phyloP scores from a whole-genome alignment of 805 yeast species.

The Yamadazyma sp. region DNA sequence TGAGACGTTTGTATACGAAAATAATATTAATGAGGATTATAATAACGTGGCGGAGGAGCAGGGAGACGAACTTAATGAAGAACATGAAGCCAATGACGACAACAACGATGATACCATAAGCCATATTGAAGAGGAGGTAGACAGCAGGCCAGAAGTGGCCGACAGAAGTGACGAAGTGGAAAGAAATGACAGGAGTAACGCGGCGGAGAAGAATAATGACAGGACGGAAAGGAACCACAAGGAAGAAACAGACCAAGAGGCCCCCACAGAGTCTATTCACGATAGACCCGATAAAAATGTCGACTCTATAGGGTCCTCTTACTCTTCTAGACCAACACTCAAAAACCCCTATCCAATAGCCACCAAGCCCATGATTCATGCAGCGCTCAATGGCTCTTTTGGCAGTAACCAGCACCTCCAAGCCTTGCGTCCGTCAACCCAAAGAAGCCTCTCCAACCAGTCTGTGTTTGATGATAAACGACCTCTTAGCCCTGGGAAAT shows the following conservation, averaged over 20 bases:
- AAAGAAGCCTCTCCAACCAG: no score
- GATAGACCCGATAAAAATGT: no score
- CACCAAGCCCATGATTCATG: constrained; percentile 9
- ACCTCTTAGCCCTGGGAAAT: no score
- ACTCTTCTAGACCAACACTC: constrained; percentile 1
- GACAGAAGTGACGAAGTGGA: background rate
- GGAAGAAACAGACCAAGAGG: background rate
- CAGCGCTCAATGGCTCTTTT: constrained; percentile 10
- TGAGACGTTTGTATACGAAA: constrained; percentile 95
- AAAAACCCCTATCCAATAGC: constrained; percentile 6
- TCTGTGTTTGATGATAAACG: no score
- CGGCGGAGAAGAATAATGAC: background rate
- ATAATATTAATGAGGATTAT: constrained; percentile 21
- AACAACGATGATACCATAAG: constrained; percentile 4
- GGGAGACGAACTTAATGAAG: constrained; percentile 1
- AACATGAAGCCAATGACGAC: background rate
- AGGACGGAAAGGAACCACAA: background rate
- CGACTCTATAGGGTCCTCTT: background rate
- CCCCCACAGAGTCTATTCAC: background rate
- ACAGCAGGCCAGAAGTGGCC: background rate
- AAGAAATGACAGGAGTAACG: background rate
- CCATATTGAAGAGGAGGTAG: background rate
- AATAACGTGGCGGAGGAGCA: background rate
- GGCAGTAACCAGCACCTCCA: no score
- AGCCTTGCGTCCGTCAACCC: no score